Percentiles rank a stretch among this genome's conserved stretches.
Conservation (phyloP, 1,284 basidiomycete species). For the Sporisorium sorghi region DNA sequence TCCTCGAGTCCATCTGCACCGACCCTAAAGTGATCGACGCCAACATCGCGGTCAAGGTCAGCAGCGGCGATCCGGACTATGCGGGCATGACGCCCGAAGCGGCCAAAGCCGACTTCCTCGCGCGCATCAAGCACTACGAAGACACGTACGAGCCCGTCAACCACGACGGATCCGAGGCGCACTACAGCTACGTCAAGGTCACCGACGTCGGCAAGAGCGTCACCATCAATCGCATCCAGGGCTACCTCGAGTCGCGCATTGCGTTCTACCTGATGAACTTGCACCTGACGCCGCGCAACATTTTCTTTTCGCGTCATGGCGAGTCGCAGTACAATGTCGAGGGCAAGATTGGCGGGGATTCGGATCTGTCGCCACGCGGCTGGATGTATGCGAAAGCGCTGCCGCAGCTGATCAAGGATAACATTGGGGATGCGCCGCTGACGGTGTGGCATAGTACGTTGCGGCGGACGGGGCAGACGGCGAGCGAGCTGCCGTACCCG, state of each 20-base stretch:
- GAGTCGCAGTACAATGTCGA: constrained; percentile 97
- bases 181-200: constrained; percentile 71
- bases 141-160: constrained; percentile 92
- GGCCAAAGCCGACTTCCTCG: constrained; percentile 88
- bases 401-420: constrained; percentile 87
- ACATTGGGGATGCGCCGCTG: constrained; percentile 86
- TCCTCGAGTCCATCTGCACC: constrained; percentile 93
- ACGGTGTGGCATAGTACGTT: constrained; percentile 99
- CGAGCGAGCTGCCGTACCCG: constrained; percentile 81
- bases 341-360: constrained; percentile 97
- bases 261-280: constrained; percentile 99
- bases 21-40: constrained; percentile 93
- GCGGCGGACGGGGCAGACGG: constrained; percentile 91
- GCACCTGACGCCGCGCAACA: constrained; percentile 94
- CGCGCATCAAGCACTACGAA: constrained; percentile 92
- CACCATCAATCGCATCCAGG: constrained; percentile 70
- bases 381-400: constrained; percentile 86
- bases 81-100: constrained; percentile 85
- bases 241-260: constrained; percentile 94
- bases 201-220: constrained; percentile 69
- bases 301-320: constrained; percentile 96
- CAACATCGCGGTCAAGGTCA: constrained; percentile 95
- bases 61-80: constrained; percentile 97
- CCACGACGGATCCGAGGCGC: constrained; percentile 76
- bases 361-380: constrained; percentile 84